phyloP scores from a whole-genome alignment of 208 protist species.

The Spongospora subterranea region DNA sequence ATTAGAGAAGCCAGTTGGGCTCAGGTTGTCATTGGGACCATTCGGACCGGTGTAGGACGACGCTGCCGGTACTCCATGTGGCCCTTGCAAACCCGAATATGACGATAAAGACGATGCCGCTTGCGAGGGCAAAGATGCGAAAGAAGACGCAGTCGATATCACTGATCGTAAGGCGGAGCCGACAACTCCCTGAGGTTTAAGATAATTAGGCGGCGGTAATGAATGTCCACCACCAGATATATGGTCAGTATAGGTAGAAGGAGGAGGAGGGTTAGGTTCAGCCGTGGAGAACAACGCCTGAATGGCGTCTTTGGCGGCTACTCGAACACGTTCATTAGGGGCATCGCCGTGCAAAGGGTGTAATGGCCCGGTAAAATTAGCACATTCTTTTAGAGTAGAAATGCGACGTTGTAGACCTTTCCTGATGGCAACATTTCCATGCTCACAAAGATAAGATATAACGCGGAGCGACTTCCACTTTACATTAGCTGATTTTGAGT shows the following conservation, averaged over 20 bases:
- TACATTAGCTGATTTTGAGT: constrained; percentile 41
- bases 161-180: no score
- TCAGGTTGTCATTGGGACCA: no score
- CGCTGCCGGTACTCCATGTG: not conserved
- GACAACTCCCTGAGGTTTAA: no score
- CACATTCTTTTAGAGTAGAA: not conserved
- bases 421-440: constrained; percentile 1
- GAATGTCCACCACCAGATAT: not conserved
- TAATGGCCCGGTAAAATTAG: constrained; percentile 3
- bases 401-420: not conserved
- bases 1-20: not conserved
- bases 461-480: constrained; percentile 48
- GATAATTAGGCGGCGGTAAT: no score
- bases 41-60: not conserved
- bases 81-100: not conserved
- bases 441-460: not conserved
- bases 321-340: constrained; percentile 30
- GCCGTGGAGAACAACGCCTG: not conserved
- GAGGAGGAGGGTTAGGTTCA: not conserved
- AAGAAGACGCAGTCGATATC: no score
- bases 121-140: not conserved
- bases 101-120: not conserved
- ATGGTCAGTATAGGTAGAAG: not conserved
- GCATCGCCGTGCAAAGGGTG: constrained; percentile 36
- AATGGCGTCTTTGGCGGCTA: constrained; percentile 18